These are phyloP conservation scores for Fusarium sp. DNA, from an alignment of 2,329 filamentous ascomycete genomes.

Conservation along the genomic window DNA sequence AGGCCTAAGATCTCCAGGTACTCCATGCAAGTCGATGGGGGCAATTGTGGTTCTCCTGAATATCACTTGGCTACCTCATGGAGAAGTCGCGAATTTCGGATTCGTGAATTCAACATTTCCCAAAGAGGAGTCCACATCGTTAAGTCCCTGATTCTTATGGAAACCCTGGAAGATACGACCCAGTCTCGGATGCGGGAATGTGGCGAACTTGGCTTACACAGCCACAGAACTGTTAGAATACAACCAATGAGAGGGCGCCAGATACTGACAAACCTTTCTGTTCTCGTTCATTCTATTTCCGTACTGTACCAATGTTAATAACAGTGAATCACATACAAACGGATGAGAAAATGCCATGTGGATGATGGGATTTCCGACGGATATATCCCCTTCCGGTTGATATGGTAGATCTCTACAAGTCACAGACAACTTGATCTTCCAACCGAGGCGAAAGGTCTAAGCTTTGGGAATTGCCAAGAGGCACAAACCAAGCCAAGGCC, in stretches of 20 bases:
- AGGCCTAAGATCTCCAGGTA: slow-evolving; percentile 12
- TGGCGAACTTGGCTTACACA: slow-evolving; percentile 45
- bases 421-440: neutral
- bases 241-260: slow-evolving; percentile 16
- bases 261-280: neutral
- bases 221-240: slow-evolving; percentile 31
- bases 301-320: neutral
- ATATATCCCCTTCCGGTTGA: slow-evolving; percentile 12
- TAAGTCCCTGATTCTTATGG: slow-evolving; percentile 7
- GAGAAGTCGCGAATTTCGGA: slow-evolving; percentile 3
- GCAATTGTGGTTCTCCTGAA: slow-evolving; percentile 16
- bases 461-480: slow-evolving; percentile 25
- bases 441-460: slow-evolving; percentile 27
- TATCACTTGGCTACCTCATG: slow-evolving; percentile 35
- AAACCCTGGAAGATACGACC: slow-evolving; percentile 25
- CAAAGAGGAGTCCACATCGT: slow-evolving; percentile 16
- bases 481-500: slow-evolving; percentile 9
- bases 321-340: slow-evolving; percentile 26
- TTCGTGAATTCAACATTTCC: slow-evolving; percentile 9
- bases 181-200: slow-evolving; percentile 34
- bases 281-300: slow-evolving; percentile 26
- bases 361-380: slow-evolving; percentile 13
- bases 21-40: slow-evolving; percentile 18
- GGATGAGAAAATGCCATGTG: slow-evolving; percentile 9
- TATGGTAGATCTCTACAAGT: slow-evolving; percentile 32